Base-by-base conservation (phyloP, 2,329 filamentous ascomycete species). In the Pestalotiopsis sp. region DNA sequence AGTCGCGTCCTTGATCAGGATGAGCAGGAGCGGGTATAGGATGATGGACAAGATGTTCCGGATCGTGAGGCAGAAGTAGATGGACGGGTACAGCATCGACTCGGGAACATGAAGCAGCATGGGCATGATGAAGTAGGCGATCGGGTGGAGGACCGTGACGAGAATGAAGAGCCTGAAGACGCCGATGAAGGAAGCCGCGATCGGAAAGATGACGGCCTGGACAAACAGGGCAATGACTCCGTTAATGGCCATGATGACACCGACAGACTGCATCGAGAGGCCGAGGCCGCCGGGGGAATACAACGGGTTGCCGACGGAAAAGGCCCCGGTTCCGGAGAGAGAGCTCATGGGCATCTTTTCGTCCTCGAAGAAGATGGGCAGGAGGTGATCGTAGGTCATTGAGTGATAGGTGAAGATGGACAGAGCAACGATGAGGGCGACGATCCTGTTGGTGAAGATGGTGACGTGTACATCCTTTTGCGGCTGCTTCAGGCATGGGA, bases 351-450 rank as follows among this genome's bases (percentile, higher is more conserved):
- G 77, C 70, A 80, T 82, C 38, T 88, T 87, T 55, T 90, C 86
- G 74, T 97, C 94, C 78, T 98, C 94, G 65, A 97, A 89, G 81
- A 97, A 98, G 69, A 98, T 97, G 7, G 95, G 95, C 66, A 97
- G 85, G 0, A 98, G 87, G 77, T 97, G 93, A 76, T 98, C 95
- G 80, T 93, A 98, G 0, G 92, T 94, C 94, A 98, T 98, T 49
- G 92, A 94, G 81, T 98, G 95, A 78, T 97, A 97, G 4, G 94
- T 96, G 82, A 97, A 97, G 71, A 98, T 93, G 59, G 92, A 93
- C 62, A 98, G 83, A 1, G 95, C 92, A n/a, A 94, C 76, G 52
- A 96, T 90, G 66, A 97, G 88, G 79, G 92, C 90, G 72, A 93
- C 83, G 69, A 97, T 90, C 55, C 87, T 88, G 79, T 85, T 84